These are phyloP conservation scores for Clavispora fructus DNA, from an alignment of 805 yeast species.

Conservation along the genomic window DNA sequence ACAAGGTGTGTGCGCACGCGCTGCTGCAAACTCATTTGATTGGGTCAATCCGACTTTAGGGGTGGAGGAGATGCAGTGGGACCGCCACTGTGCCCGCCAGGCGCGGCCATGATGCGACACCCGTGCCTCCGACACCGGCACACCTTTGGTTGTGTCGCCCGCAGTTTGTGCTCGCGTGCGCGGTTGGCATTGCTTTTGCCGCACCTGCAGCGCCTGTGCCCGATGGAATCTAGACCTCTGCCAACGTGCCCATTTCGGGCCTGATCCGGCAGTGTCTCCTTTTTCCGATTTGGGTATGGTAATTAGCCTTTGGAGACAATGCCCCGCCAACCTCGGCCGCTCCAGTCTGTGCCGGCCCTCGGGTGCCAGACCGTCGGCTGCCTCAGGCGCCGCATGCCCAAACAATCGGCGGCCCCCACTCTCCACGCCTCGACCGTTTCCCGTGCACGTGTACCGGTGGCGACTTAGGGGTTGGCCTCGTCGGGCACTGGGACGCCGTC, in stretches of 20 bases:
- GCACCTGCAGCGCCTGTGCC: neutral
- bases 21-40: constrained; percentile 16
- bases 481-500: neutral
- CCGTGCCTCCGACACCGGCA: neutral
- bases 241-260: no score
- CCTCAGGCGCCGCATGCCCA: no score
- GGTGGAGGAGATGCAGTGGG: neutral
- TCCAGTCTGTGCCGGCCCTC: neutral
- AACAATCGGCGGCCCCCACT: no score
- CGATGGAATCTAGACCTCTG: neutral
- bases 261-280: neutral
- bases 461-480: neutral
- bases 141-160: no score
- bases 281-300: neutral
- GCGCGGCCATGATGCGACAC: neutral
- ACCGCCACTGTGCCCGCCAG: no score
- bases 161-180: no score
- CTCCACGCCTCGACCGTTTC: no score
- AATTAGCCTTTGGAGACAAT: neutral
- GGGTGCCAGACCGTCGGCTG: neutral
- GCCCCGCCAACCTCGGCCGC: neutral
- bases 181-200: neutral
- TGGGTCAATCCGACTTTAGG: neutral
- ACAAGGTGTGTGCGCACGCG: constrained; percentile 40
- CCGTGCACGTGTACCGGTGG: neutral